Evolutionary conservation across 2,329 filamentous ascomycete genomes (phyloP).

Genomic region (Myotisia sp.): DNA sequence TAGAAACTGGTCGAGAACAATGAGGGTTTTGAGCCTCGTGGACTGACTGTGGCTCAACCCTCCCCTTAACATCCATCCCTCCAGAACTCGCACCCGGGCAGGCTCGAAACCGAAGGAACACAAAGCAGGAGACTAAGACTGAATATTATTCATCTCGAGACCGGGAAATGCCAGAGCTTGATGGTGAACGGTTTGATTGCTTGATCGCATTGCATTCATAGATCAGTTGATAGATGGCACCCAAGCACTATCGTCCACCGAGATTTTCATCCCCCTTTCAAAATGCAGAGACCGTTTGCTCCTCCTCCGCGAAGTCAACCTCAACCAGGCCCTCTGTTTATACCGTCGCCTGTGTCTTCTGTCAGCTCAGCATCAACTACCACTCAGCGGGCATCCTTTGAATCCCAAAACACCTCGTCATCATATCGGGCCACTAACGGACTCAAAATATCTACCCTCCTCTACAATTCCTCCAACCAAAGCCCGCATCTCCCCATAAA

Average conservation of each 20-base stretch:
- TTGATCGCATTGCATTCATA: too few species aligned
- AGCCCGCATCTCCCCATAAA: constrained; percentile 14
- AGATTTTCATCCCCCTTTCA: too few species aligned
- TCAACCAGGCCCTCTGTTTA: constrained; percentile 1
- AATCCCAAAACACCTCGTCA: constrained; percentile 19
- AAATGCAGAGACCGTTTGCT: constrained; percentile 4
- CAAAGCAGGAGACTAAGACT: too few species aligned
- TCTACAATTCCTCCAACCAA: constrained; percentile 25
- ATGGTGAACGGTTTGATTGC: too few species aligned
- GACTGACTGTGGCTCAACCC: constrained; percentile 3
- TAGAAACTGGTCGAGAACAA: constrained; percentile 1
- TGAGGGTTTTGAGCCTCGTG: constrained; percentile 3
- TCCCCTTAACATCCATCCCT: too few species aligned
- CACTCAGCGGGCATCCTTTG: not conserved
- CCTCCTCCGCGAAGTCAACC: constrained; percentile 2
- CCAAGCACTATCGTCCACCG: too few species aligned
- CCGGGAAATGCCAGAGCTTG: too few species aligned
- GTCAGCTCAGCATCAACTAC: constrained; percentile 9
- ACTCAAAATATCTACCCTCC: constrained; percentile 28
- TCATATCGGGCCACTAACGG: constrained; percentile 27
- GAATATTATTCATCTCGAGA: too few species aligned
- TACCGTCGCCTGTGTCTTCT: constrained; percentile 4
- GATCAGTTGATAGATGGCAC: too few species aligned
- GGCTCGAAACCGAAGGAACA: too few species aligned
- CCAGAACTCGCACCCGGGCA: too few species aligned